Evolutionary conservation across 345 rosid genomes (phyloP), one percentile per base, ranked within the genome.

Genomic region (Rubroshorea leprosula): DNA sequence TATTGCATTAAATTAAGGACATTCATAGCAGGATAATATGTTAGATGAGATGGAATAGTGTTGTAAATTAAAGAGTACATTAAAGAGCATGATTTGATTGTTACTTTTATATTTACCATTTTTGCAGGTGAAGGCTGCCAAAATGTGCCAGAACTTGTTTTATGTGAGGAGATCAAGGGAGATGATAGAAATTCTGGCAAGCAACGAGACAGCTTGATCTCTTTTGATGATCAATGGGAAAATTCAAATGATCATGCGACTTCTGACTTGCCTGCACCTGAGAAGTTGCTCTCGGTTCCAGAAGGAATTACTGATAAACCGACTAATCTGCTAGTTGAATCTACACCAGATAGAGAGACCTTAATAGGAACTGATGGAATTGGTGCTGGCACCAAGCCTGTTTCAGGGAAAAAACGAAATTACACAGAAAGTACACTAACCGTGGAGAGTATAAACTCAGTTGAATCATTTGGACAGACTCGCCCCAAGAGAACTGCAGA

Each of bases 351-450:
- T 38, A 80, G 73, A 76, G 88, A 79, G 66, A 59, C 60, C 49
- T 67, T 57, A 45, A 74, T 60, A 61, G 73, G 45, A 54, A 55
- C 58, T 68, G 76, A 73, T 68, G 75, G 71, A 17, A 68, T 60
- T 59, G 74, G 64, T 73, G 65, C 54, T 14, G 87, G 71, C 43
- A 68, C 68, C 55, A 73, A 61, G 58, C 65, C 55, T 26, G 70
- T 78, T 63, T 78, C 90, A 7, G 92, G 97, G 59, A 89, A 75
- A 68, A 87, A 87, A 23, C 83, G 96, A 35, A 78, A 79, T 62
- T 78, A 80, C 57, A 79, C 86, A 7, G 99, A 90, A 77, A 85
- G 90, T 75, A 72, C 87, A 19, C 54, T 75, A 5, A 82, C 90
- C 27, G 72, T 76, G 49, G 86, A 80, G 69, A 83, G 84, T 74